phyloP scores from a whole-genome alignment of 164 flowering plant species.

The Magnolia sinica region DNA sequence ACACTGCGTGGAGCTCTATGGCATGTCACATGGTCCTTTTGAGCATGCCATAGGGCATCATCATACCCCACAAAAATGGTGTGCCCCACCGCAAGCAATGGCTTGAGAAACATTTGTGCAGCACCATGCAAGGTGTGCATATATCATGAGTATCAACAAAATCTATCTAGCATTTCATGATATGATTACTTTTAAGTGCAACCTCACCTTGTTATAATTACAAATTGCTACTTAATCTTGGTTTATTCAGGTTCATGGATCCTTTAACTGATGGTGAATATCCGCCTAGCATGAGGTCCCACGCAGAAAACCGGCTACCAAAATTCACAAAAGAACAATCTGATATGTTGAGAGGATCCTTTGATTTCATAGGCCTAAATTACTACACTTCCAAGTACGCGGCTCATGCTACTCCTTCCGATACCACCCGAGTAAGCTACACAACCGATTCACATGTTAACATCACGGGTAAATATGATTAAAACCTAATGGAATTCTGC shows the following conservation, averaged over 20 bases:
- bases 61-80: background rate
- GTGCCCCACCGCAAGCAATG: background rate
- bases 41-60: no score
- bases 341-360: constrained; percentile 26
- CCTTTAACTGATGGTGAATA: constrained; percentile 50
- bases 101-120: background rate
- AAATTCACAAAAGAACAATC: constrained; percentile 42
- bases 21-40: no score
- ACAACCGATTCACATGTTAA: constrained; percentile 16
- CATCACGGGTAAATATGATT: constrained; percentile 20
- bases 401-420: background rate
- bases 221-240: background rate
- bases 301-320: constrained; percentile 43
- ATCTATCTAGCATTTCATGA: background rate
- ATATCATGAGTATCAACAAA: background rate
- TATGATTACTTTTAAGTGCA: background rate
- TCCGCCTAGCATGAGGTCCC: constrained; percentile 38
- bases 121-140: background rate
- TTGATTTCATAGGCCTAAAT: constrained; percentile 40
- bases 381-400: constrained; percentile 45
- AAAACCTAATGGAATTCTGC: background rate
- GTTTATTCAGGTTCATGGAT: constrained; percentile 38
- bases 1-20: no score
- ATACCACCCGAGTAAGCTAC: constrained; percentile 10
- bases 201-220: background rate